These are phyloP conservation scores for Penstemon eatonii DNA, from an alignment of 257 asterid species.

Conservation along the genomic window DNA sequence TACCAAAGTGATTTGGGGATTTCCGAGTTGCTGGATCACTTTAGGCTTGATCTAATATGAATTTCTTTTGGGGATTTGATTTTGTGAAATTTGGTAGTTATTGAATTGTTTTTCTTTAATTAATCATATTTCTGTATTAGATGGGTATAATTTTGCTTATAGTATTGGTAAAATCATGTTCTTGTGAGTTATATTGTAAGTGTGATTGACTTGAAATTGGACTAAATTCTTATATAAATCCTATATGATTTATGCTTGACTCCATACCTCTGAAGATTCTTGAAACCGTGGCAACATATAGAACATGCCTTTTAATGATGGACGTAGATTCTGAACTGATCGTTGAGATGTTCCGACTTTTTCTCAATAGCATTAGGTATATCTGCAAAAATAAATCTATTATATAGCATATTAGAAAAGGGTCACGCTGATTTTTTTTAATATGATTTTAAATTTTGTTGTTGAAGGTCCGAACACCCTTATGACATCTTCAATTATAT, in stretches of 20 bases:
- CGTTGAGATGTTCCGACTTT: slow-evolving; percentile 25
- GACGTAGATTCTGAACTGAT: slow-evolving; percentile 24
- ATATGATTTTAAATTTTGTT: slow-evolving; percentile 13
- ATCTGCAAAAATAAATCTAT: background rate
- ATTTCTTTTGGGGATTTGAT: slow-evolving; percentile 2
- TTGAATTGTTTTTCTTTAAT: slow-evolving; percentile 2
- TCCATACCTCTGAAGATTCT: slow-evolving; percentile 24
- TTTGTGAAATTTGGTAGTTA: slow-evolving; percentile 1
- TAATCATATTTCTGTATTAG: background rate
- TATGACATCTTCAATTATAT: slow-evolving; percentile 38
- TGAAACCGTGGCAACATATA: slow-evolving; percentile 22
- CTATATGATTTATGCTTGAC: background rate
- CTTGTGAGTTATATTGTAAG: background rate
- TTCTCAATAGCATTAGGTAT: slow-evolving; percentile 31
- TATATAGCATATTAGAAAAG: no score
- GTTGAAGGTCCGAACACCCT: slow-evolving; percentile 48
- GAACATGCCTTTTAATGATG: slow-evolving; percentile 24
- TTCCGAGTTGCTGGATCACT: slow-evolving; percentile 24
- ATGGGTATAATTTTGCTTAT: slow-evolving; percentile 17
- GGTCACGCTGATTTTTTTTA: background rate
- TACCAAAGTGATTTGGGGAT: slow-evolving; percentile 7
- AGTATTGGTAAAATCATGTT: slow-evolving; percentile 19
- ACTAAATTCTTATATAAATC: background rate
- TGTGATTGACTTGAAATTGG: slow-evolving; percentile 11
- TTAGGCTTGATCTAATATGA: slow-evolving; percentile 27